A percentile compares a stretch with the other conserved stretches of the same genome.
These are phyloP conservation scores for Taiozyma onychis DNA, from an alignment of 1,139 yeast genomes.

Conservation along the genomic window DNA sequence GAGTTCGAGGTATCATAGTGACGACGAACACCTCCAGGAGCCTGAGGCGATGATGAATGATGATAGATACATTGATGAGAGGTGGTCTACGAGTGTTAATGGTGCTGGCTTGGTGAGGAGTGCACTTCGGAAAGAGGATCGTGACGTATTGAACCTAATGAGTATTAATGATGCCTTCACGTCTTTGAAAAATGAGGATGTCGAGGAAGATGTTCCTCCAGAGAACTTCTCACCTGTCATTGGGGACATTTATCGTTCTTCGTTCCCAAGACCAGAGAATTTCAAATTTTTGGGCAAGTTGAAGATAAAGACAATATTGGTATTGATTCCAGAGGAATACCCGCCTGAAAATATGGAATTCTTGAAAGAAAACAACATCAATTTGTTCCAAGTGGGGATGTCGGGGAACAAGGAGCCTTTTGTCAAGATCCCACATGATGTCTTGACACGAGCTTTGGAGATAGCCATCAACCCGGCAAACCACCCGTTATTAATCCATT, in stretches of 20 bases:
- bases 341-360: conserved; percentile 72
- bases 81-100: background rate
- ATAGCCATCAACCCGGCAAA: conserved; percentile 77
- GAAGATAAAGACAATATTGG: conserved; percentile 66
- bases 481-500: conserved; percentile 88
- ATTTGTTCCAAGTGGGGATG: conserved; percentile 83
- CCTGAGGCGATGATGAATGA: conserved; percentile 3
- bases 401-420: conserved; percentile 96
- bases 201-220: conserved; percentile 49
- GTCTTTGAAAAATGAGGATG: background rate
- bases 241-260: conserved; percentile 74
- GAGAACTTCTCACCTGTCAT: conserved; percentile 88
- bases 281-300: conserved; percentile 62
- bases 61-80: conserved; percentile 6
- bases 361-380: conserved; percentile 52
- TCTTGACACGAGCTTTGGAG: conserved; percentile 75
- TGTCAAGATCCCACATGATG: conserved; percentile 72
- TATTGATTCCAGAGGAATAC: conserved; percentile 87
- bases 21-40: conserved; percentile 8
- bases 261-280: conserved; percentile 84
- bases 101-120: background rate
- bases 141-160: conserved; percentile 2
- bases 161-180: conserved; percentile 4
- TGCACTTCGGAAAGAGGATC: background rate
- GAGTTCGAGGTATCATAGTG: conserved; percentile 6